Conservation (phyloP, 1,284 basidiomycete species). For the Tylopilus sp. region DNA sequence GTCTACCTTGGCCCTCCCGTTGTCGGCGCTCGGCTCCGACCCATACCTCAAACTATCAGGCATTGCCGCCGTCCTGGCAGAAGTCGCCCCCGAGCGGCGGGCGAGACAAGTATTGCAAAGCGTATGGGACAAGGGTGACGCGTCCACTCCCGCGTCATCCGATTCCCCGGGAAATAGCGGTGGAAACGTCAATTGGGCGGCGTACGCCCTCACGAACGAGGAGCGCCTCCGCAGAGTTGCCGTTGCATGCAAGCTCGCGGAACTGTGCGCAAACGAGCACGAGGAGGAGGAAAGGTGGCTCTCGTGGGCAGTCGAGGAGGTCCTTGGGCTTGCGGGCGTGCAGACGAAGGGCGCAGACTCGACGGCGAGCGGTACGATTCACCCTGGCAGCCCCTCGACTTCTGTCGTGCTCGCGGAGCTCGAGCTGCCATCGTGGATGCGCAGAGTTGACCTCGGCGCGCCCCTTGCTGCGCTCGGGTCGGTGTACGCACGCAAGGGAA, state of each 20-base stretch:
- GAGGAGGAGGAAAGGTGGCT: conserved; percentile 57
- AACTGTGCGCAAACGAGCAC: conserved; percentile 42
- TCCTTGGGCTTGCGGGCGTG: conserved; percentile 41
- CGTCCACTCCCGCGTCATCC: conserved; percentile 1
- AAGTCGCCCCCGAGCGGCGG: conserved; percentile 51
- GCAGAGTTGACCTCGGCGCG: conserved; percentile 58
- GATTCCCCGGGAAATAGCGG: background rate
- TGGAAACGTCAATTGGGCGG: conserved; percentile 16
- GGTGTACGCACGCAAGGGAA: conserved; percentile 59
- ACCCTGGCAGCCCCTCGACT: background rate
- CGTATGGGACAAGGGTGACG: conserved; percentile 35
- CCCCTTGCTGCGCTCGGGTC: conserved; percentile 65
- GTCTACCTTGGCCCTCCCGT: conserved; percentile 48
- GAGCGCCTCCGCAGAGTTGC: conserved; percentile 60
- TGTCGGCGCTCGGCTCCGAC: conserved; percentile 45
- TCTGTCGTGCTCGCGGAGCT: conserved; percentile 45
- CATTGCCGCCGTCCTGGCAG: conserved; percentile 62
- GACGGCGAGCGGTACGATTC: background rate
- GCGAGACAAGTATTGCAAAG: conserved; percentile 54
- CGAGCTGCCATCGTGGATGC: conserved; percentile 59
- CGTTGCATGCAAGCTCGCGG: conserved; percentile 66
- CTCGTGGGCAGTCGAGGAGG: conserved; percentile 59
- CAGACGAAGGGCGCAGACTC: background rate
- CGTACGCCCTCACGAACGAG: conserved; percentile 35
- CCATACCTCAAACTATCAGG: conserved; percentile 69